These are phyloP conservation scores for Hondaea fermentalgiana DNA, from an alignment of 108 stramenopile genomes.

Conservation along the genomic window DNA sequence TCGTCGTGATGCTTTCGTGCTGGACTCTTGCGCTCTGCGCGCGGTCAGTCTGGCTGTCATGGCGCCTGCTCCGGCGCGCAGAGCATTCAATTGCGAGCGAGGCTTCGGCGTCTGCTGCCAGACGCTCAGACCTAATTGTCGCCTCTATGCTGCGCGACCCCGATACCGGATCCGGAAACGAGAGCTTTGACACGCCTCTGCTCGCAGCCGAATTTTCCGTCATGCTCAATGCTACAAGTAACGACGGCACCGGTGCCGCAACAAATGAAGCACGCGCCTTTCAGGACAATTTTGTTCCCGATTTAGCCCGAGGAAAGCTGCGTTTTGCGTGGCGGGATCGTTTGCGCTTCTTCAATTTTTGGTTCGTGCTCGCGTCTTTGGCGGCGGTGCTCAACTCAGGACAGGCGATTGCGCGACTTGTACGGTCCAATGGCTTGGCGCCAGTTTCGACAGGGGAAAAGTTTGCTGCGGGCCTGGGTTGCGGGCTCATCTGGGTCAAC, in stretches of 20 bases:
- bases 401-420: neutral
- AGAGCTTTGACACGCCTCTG: neutral
- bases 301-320: neutral
- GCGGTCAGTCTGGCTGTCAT: neutral
- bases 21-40: neutral
- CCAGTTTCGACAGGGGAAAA: neutral
- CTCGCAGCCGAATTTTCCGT: neutral
- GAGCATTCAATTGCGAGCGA: neutral
- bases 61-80: neutral
- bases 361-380: neutral
- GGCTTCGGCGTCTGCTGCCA: neutral
- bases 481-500: neutral
- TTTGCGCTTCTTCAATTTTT: neutral
- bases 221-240: neutral
- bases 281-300: neutral
- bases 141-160: neutral
- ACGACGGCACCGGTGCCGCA: neutral
- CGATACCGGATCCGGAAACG: neutral
- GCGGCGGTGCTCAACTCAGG: neutral
- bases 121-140: neutral
- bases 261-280: no score
- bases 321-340: neutral
- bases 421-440: neutral
- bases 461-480: neutral
- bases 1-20: neutral